Evolutionary conservation across 345 rosid species (phyloP), one percentile per base, ranked within the genome.

Genomic region (Hevea brasiliensis): DNA sequence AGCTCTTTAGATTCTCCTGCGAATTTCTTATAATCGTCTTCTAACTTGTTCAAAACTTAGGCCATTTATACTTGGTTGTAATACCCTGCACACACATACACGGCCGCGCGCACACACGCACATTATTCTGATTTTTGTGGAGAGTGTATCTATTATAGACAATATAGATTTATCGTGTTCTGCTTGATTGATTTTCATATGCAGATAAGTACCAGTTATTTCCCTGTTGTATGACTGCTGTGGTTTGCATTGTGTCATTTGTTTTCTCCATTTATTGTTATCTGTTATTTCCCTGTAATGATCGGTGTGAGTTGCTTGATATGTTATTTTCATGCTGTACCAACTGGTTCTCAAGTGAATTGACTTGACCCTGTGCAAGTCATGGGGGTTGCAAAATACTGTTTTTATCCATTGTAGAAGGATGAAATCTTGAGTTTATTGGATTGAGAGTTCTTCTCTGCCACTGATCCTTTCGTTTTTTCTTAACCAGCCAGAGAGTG

Each of bases 401-500:
- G 37, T 72, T 5, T 64, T n/a, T 3, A 37, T 42, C 58, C 8
- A 23, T 17, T 41, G n/a, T 32, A 32, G n/a, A 18, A 40, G 45
- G 15, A 37, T 57, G 50, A 17, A 61, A 37, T 12, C 18, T 42
- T 55, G 48, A 26, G 68, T 63, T 45, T 29, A 37, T 51, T 29
- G 48, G 20, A 40, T 32, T 47, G 57, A 40, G 17, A 65, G 42
- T 59, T 66, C 7, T 54, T 9, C 79, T 75, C 56, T 78, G 72
- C 27, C 70, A 26, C 68, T 82, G 61, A 81, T 70, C 53, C 71
- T 61, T 44, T 15, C 29, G 64, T 79, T 62, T 58, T 74, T 72
- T 81, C 75, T 76, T 69, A 76, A 70, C 61, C 91, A 95, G 98
- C 94, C 94, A 63, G 98, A 80, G 72, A 95, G 99, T 86, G 85